A percentile compares a stretch with the other conserved stretches of the same genome.
phyloP scores from a whole-genome alignment of 495 filamentous ascomycete genomes.

The Tuber umbilicatum region DNA sequence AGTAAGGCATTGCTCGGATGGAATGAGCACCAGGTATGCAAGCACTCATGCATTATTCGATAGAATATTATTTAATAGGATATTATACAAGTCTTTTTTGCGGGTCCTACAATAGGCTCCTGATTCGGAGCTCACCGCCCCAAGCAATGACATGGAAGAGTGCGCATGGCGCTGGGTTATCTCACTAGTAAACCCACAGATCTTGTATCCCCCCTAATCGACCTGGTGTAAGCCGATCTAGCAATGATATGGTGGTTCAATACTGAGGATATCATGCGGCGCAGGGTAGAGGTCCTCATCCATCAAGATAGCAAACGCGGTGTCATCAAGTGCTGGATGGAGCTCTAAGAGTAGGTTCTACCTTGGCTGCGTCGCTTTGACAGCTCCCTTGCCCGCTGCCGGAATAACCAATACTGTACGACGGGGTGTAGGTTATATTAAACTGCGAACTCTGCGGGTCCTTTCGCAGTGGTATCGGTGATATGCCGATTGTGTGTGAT shows the following conservation, averaged over 20 bases:
- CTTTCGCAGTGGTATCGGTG: constrained; percentile 51
- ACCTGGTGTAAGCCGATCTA: constrained; percentile 69
- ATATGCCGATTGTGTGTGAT: too few species aligned
- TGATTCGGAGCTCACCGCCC: too few species aligned
- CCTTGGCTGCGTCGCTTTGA: constrained; percentile 64
- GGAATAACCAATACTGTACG: constrained; percentile 49
- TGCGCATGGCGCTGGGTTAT: neutral
- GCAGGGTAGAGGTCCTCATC: constrained; percentile 62
- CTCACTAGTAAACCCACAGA: neutral
- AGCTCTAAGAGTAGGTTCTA: constrained; percentile 53
- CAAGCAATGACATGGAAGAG: too few species aligned
- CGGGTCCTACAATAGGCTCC: too few species aligned
- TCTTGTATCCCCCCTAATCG: constrained; percentile 50
- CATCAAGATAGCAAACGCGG: constrained; percentile 71
- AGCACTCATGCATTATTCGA: too few species aligned
- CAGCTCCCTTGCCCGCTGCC: constrained; percentile 50
- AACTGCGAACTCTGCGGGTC: constrained; percentile 65
- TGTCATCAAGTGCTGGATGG: constrained; percentile 68
- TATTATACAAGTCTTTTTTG: too few species aligned
- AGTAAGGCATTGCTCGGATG: too few species aligned
- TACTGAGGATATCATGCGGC: constrained; percentile 65
- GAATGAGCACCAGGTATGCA: too few species aligned
- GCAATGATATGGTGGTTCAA: constrained; percentile 75
- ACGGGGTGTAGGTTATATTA: constrained; percentile 72
- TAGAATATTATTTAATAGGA: too few species aligned